A percentile compares a stretch with the other conserved stretches of the same genome.
phyloP scores from a whole-genome alignment of 495 filamentous ascomycete genomes.

The Bryoglossum gracile region DNA sequence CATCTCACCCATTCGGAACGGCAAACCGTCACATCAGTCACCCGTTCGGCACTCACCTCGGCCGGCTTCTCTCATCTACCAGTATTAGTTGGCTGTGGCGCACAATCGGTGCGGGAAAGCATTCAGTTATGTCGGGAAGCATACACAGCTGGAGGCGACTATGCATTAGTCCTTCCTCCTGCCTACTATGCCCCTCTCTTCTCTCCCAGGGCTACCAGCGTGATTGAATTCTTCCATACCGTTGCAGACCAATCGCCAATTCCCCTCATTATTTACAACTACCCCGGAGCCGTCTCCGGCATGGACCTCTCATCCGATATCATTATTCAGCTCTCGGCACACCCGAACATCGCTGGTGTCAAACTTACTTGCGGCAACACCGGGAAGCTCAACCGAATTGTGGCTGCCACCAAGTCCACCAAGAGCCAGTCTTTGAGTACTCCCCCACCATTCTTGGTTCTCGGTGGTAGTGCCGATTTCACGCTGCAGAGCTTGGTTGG shows the following conservation, averaged over 20 bases:
- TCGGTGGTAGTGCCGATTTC: conserved; percentile 89
- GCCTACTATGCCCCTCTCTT: conserved; percentile 74
- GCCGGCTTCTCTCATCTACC: conserved; percentile 61
- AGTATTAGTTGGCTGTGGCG: conserved; percentile 78
- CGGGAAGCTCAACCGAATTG: conserved; percentile 79
- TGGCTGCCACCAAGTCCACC: conserved; percentile 49
- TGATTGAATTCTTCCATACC: conserved; percentile 66
- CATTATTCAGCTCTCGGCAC: conserved; percentile 64
- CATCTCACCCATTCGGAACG: conserved; percentile 69
- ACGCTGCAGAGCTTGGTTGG: conserved; percentile 74
- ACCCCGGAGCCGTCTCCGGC: conserved; percentile 72
- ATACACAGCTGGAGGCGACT: conserved; percentile 67
- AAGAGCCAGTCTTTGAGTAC: conserved; percentile 23
- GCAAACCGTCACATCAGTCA: conserved; percentile 60
- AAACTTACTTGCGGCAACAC: conserved; percentile 96
- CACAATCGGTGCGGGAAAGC: conserved; percentile 80
- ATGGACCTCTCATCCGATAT: conserved; percentile 77
- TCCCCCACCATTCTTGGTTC: conserved; percentile 56
- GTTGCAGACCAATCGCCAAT: conserved; percentile 79
- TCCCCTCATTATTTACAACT: conserved; percentile 91
- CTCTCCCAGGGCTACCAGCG: conserved; percentile 52
- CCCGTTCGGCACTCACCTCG: conserved; percentile 61
- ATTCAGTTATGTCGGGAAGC: conserved; percentile 75
- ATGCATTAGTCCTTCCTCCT: conserved; percentile 78
- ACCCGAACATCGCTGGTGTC: conserved; percentile 82